Base-by-base conservation (phyloP, 2,329 filamentous ascomycete species). In the Pseudogymnoascus sp. region DNA sequence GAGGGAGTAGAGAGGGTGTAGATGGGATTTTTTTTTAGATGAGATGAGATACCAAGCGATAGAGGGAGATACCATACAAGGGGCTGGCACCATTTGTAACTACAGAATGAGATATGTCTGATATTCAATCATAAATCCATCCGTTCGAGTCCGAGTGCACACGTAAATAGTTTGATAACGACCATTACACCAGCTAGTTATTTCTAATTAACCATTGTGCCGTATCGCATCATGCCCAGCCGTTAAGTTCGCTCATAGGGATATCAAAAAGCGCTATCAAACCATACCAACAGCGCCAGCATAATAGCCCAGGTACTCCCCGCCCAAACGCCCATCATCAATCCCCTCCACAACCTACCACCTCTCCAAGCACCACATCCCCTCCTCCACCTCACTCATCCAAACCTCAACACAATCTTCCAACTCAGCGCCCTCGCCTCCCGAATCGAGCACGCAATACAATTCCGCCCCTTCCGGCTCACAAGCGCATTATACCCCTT, bases 401-500 rank as follows among this genome's bases (percentile, higher is more conserved):
- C 63, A 64, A 67, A 42, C 36, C 65, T 62, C 38, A 67, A 28
- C n/a, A 65, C 57, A 31, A 91, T 82, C 68, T 82, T 83, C 78
- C 90, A 86, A 1, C 84, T 86, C 64, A 91, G 72, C 2, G 87
- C 89, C 4, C 85, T 85, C 0, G 88, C 89, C 76, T 93, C 89
- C 17, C 90, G 81, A 47, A 93, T 83, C 42, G 87, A 88, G 74
- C 90, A 93, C 3, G 83, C 83, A 36, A 93, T 74, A 71, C 90
- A 93, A 0, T 87, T 88, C 65, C 88, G 80, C 67, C 84, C 83
- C 40, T 81, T 79, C 61, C 87, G 80, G 65, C 87, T 89, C 66
- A 93, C 80, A 17, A 93, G 72, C 21, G 89, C 89, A 72, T 91
- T 88, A 80, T 87, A 87, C 2, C 89, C 89, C 68, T 82, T 85